These are phyloP conservation scores for Kodamaea kaohsiungensis DNA, from an alignment of 805 yeast genomes.

Conservation along the genomic window DNA sequence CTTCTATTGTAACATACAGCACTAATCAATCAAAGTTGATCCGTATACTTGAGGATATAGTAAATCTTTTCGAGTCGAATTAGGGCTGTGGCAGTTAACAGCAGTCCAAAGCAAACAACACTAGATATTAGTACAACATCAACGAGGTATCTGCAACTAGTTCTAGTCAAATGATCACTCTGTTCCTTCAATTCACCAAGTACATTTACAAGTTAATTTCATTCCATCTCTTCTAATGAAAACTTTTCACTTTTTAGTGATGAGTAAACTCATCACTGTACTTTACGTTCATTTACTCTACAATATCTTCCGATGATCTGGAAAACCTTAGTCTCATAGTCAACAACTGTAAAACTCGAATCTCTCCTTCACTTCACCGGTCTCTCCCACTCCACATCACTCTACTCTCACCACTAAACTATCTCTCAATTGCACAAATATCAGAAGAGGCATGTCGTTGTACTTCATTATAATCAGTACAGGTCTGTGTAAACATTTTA, in stretches of 20 bases:
- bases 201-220: too few species aligned
- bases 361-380: background rate
- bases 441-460: conserved; percentile 22
- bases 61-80: too few species aligned
- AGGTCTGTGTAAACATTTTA: conserved; percentile 56
- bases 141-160: too few species aligned
- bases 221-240: background rate
- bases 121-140: too few species aligned
- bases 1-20: too few species aligned
- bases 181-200: too few species aligned
- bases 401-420: too few species aligned
- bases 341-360: background rate
- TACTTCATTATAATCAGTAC: conserved; percentile 44
- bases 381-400: background rate
- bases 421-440: conserved; percentile 1
- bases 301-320: background rate
- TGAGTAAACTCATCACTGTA: background rate
- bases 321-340: background rate
- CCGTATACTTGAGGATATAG: too few species aligned
- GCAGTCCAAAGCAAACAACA: too few species aligned
- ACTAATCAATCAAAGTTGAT: too few species aligned
- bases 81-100: too few species aligned
- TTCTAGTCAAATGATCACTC: too few species aligned
- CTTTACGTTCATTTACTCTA: background rate
- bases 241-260: background rate